Percentiles rank a stretch among this genome's conserved stretches.
Evolutionary conservation across 352 stramenopile genomes (phyloP).

Genomic region (Phytophthora niederhauseri): DNA sequence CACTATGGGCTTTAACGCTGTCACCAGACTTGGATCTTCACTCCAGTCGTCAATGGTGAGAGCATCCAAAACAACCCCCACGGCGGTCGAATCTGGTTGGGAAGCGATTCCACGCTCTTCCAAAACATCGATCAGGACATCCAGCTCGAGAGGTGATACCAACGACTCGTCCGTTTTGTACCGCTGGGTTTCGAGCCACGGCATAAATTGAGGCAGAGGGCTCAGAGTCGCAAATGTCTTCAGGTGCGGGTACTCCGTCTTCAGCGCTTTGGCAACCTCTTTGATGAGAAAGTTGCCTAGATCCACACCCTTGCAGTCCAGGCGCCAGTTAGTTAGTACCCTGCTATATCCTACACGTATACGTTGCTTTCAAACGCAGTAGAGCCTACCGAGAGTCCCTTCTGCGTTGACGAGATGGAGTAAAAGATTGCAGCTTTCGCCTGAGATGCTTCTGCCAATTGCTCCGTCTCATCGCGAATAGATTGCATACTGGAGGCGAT

Average conservation of each 20-base stretch:
- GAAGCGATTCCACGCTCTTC: slow-evolving; percentile 16
- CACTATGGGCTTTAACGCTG: slow-evolving; percentile 65
- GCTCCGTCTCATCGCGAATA: slow-evolving; percentile 83
- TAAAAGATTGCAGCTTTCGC: slow-evolving; percentile 94
- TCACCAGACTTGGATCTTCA: slow-evolving; percentile 41
- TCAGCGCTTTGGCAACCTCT: slow-evolving; percentile 89
- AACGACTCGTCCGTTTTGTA: slow-evolving; percentile 38
- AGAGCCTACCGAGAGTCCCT: slow-evolving; percentile 73
- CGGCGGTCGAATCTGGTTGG: slow-evolving; percentile 22
- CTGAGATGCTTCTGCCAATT: slow-evolving; percentile 60
- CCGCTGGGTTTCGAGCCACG: slow-evolving; percentile 91
- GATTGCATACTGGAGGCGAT: slow-evolving; percentile 93
- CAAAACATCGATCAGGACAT: slow-evolving; percentile 38
- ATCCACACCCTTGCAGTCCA: slow-evolving; percentile 79
- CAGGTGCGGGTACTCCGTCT: slow-evolving; percentile 68
- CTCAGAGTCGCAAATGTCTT: slow-evolving; percentile 95
- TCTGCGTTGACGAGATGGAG: slow-evolving; percentile 95
- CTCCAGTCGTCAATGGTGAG: slow-evolving; percentile 61
- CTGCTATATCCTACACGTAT: background rate
- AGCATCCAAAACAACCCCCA: slow-evolving; percentile 44
- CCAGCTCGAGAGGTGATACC: slow-evolving; percentile 40
- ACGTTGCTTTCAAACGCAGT: background rate
- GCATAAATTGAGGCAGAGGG: slow-evolving; percentile 93
- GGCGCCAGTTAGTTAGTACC: background rate
- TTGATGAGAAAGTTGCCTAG: slow-evolving; percentile 97